Evolutionary conservation across 768 basidiomycete species (phyloP), one percentile per base, ranked within the genome.

Genomic region (Leucocoprinus leucothites): DNA sequence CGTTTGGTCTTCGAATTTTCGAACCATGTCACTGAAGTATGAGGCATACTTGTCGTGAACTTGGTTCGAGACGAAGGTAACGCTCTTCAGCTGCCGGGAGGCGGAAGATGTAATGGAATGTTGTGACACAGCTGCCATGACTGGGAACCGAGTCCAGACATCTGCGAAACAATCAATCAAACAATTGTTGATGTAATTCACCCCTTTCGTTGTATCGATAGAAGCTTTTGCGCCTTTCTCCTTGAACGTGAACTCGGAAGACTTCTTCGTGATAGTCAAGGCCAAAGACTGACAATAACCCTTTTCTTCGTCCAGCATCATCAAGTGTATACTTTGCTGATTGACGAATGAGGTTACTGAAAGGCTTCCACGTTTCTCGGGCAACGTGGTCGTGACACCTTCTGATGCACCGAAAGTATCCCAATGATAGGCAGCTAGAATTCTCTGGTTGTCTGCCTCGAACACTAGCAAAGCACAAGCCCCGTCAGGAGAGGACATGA

Each of bases 61-160:
- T 14, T 62, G 58, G 34, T 74, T 70, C 0, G 78, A 73, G 16
- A 82, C 67, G 57, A 83, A 82, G 1, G 70, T 61, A 8, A 85
- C 66, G 3, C 67, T 65, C 41, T 68, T 73, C 3, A 62, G 52
- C 8, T 59, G 65, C n/a, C 74, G 65, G 8, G 67, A 60, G 19
- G 63, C 64, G 3, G 71, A 70, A 0, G 71, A 67, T 0, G 69
- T 65, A 0, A 49, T 56, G 19, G 77, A 78, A 26, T 74, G 70
- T 7, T 79, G 73, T 34, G 73, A 71, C 16, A 85, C 71, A 0
- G 82, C 81, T 1, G 82, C 70, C 1, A 80, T 58, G 2, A 85
- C 82, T 0, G 83, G 83, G 61, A 82, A 85, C 9, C 83, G 76
- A 3, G 74, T 81, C 83, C 83, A 85, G 19, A 82, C 78, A 13